These are phyloP conservation scores for Fusarium sp. DNA, from an alignment of 2,329 filamentous ascomycete species.

Conservation along the genomic window DNA sequence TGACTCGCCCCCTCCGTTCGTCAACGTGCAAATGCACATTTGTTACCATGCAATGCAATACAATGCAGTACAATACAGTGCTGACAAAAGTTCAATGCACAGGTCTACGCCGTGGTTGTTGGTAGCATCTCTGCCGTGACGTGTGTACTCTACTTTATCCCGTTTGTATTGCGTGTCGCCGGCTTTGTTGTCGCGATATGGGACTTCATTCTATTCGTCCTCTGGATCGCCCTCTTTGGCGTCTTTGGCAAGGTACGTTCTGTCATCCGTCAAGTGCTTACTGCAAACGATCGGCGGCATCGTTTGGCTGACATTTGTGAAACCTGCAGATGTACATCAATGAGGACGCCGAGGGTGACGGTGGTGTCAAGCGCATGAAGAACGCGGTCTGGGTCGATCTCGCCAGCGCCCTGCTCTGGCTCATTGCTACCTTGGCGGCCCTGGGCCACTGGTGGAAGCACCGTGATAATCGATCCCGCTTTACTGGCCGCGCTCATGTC, in stretches of 20 bases:
- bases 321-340: constrained; percentile 71
- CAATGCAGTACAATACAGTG: neutral
- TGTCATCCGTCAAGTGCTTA: neutral
- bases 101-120: constrained; percentile 78
- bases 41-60: neutral
- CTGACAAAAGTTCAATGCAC: constrained; percentile 14
- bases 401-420: constrained; percentile 78
- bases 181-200: constrained; percentile 66
- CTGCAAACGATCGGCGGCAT: constrained; percentile 1
- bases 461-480: constrained; percentile 61
- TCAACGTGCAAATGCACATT: neutral
- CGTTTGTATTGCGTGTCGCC: constrained; percentile 65
- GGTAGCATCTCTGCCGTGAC: constrained; percentile 73
- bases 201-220: constrained; percentile 76
- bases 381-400: constrained; percentile 87
- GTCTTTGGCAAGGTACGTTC: constrained; percentile 73
- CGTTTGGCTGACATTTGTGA: constrained; percentile 22
- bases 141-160: constrained; percentile 70
- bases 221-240: constrained; percentile 86
- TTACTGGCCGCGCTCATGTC: constrained; percentile 68
- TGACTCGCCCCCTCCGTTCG: neutral
- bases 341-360: constrained; percentile 70
- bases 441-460: constrained; percentile 67
- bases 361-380: constrained; percentile 79
- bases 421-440: constrained; percentile 67